phyloP scores from a whole-genome alignment of 306 rosid genomes.

The Glycine latifolia region DNA sequence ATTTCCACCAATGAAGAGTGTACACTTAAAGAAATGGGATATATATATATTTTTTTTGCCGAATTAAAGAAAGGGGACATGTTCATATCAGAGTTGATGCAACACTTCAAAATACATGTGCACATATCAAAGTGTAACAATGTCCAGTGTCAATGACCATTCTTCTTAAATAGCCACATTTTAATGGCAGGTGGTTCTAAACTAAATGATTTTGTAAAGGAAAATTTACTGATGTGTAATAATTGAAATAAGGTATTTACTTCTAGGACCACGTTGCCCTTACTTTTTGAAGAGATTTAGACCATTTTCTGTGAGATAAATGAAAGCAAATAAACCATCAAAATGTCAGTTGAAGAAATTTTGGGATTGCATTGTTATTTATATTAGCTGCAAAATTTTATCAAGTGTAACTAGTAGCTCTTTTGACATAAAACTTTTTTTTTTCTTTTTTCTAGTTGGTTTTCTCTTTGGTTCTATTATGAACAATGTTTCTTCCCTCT shows the following conservation, averaged over 20 bases:
- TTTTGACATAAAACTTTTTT: not conserved
- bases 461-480: not conserved
- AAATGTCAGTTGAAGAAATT: too few relatives aligned
- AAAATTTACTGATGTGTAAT: constrained; percentile 28
- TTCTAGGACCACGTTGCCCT: not conserved
- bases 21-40: not conserved
- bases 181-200: constrained; percentile 29
- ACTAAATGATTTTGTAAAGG: constrained; percentile 40
- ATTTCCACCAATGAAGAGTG: not conserved
- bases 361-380: too few relatives aligned
- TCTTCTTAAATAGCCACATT: constrained; percentile 26
- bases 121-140: constrained; percentile 4
- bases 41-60: too few relatives aligned
- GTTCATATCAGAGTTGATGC: not conserved
- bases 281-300: not conserved
- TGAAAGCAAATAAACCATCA: too few relatives aligned
- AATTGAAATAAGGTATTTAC: constrained; percentile 8
- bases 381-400: not conserved
- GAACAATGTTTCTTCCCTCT: constrained; percentile 8
- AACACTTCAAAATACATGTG: not conserved
- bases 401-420: constrained; percentile 1
- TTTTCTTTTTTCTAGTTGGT: not conserved
- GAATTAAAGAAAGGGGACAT: not conserved
- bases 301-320: too few relatives aligned
- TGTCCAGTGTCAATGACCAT: constrained; percentile 4